A percentile compares a stretch with the other conserved stretches of the same genome.
Conservation (phyloP, 768 basidiomycete species). For the Phallus indusiatus region DNA sequence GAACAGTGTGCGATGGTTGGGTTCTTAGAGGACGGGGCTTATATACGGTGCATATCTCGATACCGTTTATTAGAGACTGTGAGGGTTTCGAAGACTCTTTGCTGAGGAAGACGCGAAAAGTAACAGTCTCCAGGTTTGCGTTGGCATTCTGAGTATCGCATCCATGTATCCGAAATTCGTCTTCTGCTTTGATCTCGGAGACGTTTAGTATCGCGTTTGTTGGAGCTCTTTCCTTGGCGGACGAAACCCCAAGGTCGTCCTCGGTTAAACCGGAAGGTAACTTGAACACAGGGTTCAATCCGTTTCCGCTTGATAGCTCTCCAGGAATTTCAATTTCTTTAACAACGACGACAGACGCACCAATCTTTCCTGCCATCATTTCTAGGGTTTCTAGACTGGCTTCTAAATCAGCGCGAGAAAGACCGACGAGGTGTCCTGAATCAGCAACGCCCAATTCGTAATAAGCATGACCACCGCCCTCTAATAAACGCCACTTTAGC, state of each 20-base stretch:
- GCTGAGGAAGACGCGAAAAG: slow-evolving; percentile 26
- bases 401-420: slow-evolving; percentile 64
- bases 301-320: background rate
- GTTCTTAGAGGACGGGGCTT: slow-evolving; percentile 61
- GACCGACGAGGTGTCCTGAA: slow-evolving; percentile 77
- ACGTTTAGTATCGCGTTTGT: background rate
- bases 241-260: slow-evolving; percentile 16
- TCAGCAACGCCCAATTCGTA: slow-evolving; percentile 84
- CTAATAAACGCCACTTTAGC: slow-evolving; percentile 87
- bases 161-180: background rate
- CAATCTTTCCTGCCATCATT: slow-evolving; percentile 91
- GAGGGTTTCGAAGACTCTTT: slow-evolving; percentile 29
- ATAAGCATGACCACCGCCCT: slow-evolving; percentile 76
- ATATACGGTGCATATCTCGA: slow-evolving; percentile 64
- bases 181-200: slow-evolving; percentile 2
- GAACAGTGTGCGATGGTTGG: slow-evolving; percentile 21
- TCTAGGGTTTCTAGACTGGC: slow-evolving; percentile 79
- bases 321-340: slow-evolving; percentile 78
- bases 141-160: background rate
- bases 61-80: slow-evolving; percentile 32
- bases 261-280: slow-evolving; percentile 18
- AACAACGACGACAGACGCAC: slow-evolving; percentile 83
- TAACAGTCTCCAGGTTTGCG: slow-evolving; percentile 32
- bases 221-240: slow-evolving; percentile 25
- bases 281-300: background rate